Base-by-base conservation (phyloP, 371 early-diverging fungal genomes). In the Rozella allomycis region DNA sequence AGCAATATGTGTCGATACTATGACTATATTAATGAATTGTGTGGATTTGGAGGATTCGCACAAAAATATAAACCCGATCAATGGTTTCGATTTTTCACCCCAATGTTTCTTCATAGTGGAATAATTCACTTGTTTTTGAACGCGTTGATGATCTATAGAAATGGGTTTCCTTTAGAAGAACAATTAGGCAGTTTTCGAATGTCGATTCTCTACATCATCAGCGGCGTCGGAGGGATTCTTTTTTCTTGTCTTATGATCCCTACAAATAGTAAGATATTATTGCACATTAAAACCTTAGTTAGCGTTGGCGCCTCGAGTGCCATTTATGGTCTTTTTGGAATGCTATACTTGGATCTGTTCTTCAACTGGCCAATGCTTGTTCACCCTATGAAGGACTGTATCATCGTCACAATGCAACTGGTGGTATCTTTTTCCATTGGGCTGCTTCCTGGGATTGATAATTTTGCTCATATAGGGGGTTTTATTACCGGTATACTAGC, bases 61-160 rank as follows among this genome's bases (percentile, higher is more conserved):
- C n/a, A 29, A 33, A 18, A 18, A n/a, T 38, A 38, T 26, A 39
- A 13, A 16, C 63, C 72, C 1, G 43, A 77, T 43, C 83, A 82
- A 39, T 70, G 72, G 58, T 82, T 57, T 46, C 59, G 84, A n/a
- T 74, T 83, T 34, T 49, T 83, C 23, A 39, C 61, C 4, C 74
- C 88, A n/a, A 72, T 82, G 20, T 76, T 79, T 39, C 50, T 87
- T 43, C 88, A 87, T 50, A 82, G 69, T 17, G 84, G 83, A 20
- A 40, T 80, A 3, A 34, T 82, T 3, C 88, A 87, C 48, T 52
- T 74, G 26, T 16, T 72, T 1, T 52, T 81, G 37, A 87, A 87
- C 43, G 43, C 80, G 50, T 21, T 60, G 16, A 66, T 72, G 27
- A 83, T 82, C 38, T 34, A 77, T 31, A 45, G 65, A 20, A 46